These are phyloP conservation scores for Helenozyma rhizophorensis DNA, from an alignment of 805 yeast genomes.

Conservation along the genomic window DNA sequence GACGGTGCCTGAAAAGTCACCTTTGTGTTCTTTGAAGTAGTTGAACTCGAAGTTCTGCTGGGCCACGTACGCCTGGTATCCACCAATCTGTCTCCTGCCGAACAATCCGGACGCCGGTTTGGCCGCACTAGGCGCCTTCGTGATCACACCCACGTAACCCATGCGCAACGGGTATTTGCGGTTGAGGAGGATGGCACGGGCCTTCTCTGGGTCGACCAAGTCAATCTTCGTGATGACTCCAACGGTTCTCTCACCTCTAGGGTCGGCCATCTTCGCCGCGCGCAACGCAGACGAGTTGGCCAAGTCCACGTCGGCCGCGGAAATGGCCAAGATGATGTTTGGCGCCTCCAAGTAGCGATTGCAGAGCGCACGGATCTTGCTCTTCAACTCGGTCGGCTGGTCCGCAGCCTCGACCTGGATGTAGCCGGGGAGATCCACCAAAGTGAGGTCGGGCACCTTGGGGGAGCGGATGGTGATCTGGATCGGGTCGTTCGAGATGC, in stretches of 20 bases:
- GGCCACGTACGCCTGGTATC: constrained; percentile 60
- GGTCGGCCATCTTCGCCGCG: constrained; percentile 87
- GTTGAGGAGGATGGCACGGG: constrained; percentile 64
- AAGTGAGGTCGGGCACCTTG: constrained; percentile 78
- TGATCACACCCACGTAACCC: constrained; percentile 99
- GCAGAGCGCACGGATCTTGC: constrained; percentile 74
- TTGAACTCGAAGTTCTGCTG: constrained; percentile 55
- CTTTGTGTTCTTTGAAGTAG: constrained; percentile 63
- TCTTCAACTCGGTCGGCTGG: constrained; percentile 82
- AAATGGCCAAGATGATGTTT: constrained; percentile 89
- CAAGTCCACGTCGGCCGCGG: constrained; percentile 96
- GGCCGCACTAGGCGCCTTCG: constrained; percentile 60
- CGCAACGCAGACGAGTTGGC: constrained; percentile 94
- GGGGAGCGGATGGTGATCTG: constrained; percentile 90
- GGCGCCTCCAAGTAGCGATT: constrained; percentile 85
- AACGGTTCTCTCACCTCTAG: constrained; percentile 90
- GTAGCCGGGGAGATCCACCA: constrained; percentile 96
- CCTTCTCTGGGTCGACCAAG: constrained; percentile 73
- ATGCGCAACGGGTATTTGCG: constrained; percentile 83
- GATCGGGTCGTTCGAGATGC: constrained; percentile 90
- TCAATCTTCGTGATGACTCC: constrained; percentile 96
- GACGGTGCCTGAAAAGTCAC: constrained; percentile 56
- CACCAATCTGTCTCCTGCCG: constrained; percentile 40
- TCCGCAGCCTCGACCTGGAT: constrained; percentile 96
- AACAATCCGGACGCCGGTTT: constrained; percentile 33